Percentiles rank a stretch among this genome's conserved stretches.
Conservation (phyloP, 228 moss, liverwort and hornwort genomes). For the Sphagnum magellanicum region DNA sequence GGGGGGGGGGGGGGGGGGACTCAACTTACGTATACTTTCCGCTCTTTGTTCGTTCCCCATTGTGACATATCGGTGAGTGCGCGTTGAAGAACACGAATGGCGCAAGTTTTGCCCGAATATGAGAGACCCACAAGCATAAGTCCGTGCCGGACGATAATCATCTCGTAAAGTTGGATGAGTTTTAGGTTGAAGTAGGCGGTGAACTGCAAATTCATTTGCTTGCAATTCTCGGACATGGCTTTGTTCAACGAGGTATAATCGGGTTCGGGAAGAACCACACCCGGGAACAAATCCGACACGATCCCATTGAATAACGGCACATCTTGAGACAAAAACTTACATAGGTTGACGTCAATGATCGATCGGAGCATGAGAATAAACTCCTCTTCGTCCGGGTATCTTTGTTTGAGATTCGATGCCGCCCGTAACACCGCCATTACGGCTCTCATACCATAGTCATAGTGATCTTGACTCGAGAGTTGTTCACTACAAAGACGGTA, state of each 20-base stretch:
- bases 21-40: conserved; percentile 56
- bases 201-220: conserved; percentile 70
- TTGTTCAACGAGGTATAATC: conserved; percentile 70
- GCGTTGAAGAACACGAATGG: conserved; percentile 67
- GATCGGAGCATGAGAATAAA: conserved; percentile 81
- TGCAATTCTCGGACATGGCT: conserved; percentile 70
- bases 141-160: conserved; percentile 90
- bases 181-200: conserved; percentile 75
- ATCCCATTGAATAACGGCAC: conserved; percentile 90
- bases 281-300: conserved; percentile 78
- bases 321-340: conserved; percentile 90
- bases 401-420: conserved; percentile 78
- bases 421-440: conserved; percentile 87
- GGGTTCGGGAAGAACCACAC: conserved; percentile 65
- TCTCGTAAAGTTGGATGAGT: conserved; percentile 83
- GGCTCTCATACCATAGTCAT: conserved; percentile 94
- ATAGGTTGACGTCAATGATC: conserved; percentile 84
- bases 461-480: conserved; percentile 92
- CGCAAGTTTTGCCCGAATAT: conserved; percentile 73
- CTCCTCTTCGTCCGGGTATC: conserved; percentile 83
- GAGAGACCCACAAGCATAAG: conserved; percentile 93
- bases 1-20: too few species aligned
- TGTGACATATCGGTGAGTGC: conserved; percentile 72
- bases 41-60: conserved; percentile 76
- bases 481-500: conserved; percentile 94